phyloP scores from a whole-genome alignment of 352 stramenopile genomes.

The Globisporangium paroecandrum region DNA sequence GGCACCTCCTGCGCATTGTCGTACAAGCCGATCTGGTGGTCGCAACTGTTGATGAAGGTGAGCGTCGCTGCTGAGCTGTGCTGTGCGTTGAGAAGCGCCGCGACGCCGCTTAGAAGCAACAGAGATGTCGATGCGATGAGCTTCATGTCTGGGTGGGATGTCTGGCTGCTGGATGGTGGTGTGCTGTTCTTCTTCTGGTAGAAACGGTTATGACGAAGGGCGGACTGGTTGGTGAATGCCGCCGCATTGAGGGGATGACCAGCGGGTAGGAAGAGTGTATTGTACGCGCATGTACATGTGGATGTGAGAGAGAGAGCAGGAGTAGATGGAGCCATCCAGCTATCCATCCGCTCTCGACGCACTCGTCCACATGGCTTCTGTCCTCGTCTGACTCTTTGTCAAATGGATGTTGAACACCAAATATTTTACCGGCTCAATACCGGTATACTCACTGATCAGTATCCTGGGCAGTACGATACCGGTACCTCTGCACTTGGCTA shows the following conservation, averaged over 20 bases:
- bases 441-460: neutral
- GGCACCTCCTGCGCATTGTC: conserved; percentile 15
- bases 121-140: neutral
- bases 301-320: conserved; percentile 1
- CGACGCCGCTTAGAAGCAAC: neutral
- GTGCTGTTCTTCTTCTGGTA: neutral
- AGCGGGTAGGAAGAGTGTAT: neutral
- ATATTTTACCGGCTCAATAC: neutral
- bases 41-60: conserved; percentile 22
- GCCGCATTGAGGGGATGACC: neutral
- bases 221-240: neutral
- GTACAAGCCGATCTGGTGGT: conserved; percentile 18
- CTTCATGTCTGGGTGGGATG: neutral
- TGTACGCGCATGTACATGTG: no score
- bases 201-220: neutral
- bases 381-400: neutral
- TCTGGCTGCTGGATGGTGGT: neutral
- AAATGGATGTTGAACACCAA: neutral
- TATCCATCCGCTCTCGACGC: conserved; percentile 2
- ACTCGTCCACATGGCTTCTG: conserved; percentile 6
- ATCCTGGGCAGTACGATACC: neutral
- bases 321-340: neutral
- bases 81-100: neutral
- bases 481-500: neutral
- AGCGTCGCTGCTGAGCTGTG: conserved; percentile 6